Evolutionary conservation across 768 basidiomycete species (phyloP).

Genomic region (Rubroboletus pulcherrimus): DNA sequence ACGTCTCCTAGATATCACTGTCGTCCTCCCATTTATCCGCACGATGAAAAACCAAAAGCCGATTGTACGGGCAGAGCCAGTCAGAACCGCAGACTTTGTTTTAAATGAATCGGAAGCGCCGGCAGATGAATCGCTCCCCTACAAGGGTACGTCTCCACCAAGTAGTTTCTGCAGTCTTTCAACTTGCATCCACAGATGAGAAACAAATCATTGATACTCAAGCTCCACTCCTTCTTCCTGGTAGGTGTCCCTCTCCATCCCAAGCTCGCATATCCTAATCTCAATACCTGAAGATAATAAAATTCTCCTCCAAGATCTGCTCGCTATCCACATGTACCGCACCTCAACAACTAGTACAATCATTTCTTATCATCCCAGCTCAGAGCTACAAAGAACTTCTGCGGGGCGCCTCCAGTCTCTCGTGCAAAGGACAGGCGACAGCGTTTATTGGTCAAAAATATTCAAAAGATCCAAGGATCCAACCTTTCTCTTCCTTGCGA

Average conservation of each 20-base stretch:
- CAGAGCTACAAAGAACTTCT: conserved; percentile 22
- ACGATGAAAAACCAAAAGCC: conserved; percentile 32
- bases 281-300: conserved; percentile 8
- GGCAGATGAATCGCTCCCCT: conserved; percentile 4
- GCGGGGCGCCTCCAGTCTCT: conserved; percentile 30
- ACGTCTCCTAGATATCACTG: conserved; percentile 47
- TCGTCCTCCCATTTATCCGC: conserved; percentile 52
- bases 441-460: conserved; percentile 35
- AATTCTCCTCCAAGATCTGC: conserved; percentile 40
- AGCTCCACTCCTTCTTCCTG: conserved; percentile 38
- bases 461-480: conserved; percentile 39
- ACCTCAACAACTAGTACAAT: conserved; percentile 24
- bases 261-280: not conserved
- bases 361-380: conserved; percentile 31
- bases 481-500: conserved; percentile 50
- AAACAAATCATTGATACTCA: conserved; percentile 48
- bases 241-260: conserved; percentile 22
- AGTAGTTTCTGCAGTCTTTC: not conserved
- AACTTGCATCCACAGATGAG: conserved; percentile 12
- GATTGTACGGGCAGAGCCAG: conserved; percentile 6
- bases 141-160: conserved; percentile 12
- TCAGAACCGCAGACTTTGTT: conserved; percentile 11
- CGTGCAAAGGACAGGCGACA: conserved; percentile 27
- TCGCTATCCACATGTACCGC: conserved; percentile 52
- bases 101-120: not conserved